These are phyloP conservation scores for Isoetes taiwanensis DNA, from an alignment of 75 land plant genomes.

Conservation along the genomic window DNA sequence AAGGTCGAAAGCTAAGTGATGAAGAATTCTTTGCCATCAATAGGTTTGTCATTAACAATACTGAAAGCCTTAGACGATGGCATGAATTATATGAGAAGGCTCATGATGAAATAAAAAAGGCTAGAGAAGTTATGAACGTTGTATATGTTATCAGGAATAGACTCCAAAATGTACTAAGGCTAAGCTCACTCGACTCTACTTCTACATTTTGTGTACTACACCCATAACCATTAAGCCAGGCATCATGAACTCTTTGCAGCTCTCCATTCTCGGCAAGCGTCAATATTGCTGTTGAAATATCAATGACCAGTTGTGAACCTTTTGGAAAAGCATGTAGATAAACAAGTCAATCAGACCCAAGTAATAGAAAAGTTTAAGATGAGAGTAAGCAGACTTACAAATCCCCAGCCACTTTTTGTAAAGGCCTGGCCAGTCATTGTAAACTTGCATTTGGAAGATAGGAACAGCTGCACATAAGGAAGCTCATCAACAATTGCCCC, in stretches of 20 bases:
- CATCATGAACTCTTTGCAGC: not conserved
- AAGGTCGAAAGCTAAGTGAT: no score
- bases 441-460: not conserved
- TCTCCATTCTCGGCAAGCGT: slow-evolving; percentile 7
- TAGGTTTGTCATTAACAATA: no score
- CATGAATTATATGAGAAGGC: not conserved
- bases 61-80: no score
- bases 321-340: not conserved
- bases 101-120: not conserved
- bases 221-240: slow-evolving; percentile 1
- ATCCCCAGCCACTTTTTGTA: slow-evolving; percentile 6
- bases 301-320: not conserved
- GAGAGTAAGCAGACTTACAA: slow-evolving; percentile 6
- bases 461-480: slow-evolving; percentile 2
- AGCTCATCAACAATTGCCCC: slow-evolving; percentile 4
- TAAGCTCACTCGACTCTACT: not conserved
- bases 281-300: slow-evolving; percentile 5
- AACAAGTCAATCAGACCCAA: not conserved
- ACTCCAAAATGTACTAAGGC: not conserved
- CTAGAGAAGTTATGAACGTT: not conserved
- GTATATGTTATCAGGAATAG: not conserved
- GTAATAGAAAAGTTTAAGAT: no score
- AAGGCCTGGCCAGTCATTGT: not conserved
- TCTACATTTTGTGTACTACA: not conserved
- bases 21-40: no score